phyloP scores from a whole-genome alignment of 371 early-diverging fungal species.

The Apophysomyces elegans region DNA sequence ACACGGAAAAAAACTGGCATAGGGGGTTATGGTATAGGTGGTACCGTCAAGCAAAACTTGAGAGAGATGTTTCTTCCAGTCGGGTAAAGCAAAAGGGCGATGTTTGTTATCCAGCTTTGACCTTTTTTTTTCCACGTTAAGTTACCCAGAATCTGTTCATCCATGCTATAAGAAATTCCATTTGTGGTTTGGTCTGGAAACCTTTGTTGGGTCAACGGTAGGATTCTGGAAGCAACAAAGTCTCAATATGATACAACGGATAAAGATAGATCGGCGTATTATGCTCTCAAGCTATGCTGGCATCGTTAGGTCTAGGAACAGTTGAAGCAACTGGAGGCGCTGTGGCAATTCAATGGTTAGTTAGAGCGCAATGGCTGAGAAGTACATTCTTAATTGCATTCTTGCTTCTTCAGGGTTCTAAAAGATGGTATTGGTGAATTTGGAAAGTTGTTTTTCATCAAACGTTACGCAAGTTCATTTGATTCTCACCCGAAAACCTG shows the following conservation, averaged over 20 bases:
- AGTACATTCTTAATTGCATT: not conserved
- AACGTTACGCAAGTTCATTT: constrained; percentile 68
- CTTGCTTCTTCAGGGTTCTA: constrained; percentile 45
- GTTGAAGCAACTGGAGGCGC: constrained; percentile 67
- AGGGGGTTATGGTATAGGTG: constrained; percentile 25
- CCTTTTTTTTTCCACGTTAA: constrained; percentile 16
- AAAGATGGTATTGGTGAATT: constrained; percentile 77
- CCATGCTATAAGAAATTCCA: constrained; percentile 64
- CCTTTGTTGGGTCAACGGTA: constrained; percentile 68
- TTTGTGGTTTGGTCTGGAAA: constrained; percentile 68
- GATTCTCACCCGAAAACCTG: constrained; percentile 79
- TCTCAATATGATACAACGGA: not conserved
- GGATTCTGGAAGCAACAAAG: constrained; percentile 1
- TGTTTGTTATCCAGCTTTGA: not conserved
- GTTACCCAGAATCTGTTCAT: constrained; percentile 57
- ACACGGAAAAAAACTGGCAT: constrained; percentile 17
- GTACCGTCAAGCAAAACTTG: constrained; percentile 48
- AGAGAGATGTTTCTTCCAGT: constrained; percentile 69
- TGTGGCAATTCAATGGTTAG: constrained; percentile 73
- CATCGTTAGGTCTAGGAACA: constrained; percentile 61
- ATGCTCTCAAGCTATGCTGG: constrained; percentile 75
- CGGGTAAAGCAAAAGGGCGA: constrained; percentile 42
- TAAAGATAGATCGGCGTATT: constrained; percentile 61
- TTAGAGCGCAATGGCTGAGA: too few relatives aligned
- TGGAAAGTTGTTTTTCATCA: constrained; percentile 77